Evolutionary conservation across 164 flowering plant species (phyloP).

Genomic region (Nymphaea thermarum): DNA sequence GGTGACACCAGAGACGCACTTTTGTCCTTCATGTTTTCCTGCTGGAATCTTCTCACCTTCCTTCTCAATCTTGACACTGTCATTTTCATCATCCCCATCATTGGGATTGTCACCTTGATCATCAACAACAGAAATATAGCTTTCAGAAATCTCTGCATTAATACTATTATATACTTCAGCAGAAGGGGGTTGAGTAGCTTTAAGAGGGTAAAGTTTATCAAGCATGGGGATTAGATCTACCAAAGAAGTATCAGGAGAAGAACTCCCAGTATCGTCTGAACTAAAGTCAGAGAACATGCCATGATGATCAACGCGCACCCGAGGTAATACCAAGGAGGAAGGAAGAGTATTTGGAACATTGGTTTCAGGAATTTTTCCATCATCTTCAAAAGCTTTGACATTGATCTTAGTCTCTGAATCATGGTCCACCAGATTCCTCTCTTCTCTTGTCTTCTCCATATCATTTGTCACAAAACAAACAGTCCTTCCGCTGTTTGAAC

Average conservation of each 20-base stretch:
- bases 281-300: conserved; percentile 31
- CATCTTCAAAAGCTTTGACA: background rate
- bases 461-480: background rate
- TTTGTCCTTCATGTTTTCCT: conserved; percentile 31
- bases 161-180: conserved; percentile 24
- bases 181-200: conserved; percentile 33
- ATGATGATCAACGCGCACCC: conserved; percentile 6
- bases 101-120: conserved; percentile 26
- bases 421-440: background rate
- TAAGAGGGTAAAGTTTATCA: conserved; percentile 91
- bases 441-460: background rate
- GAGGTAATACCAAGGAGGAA: background rate
- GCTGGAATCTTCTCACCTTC: conserved; percentile 30
- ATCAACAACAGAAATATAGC: conserved; percentile 22
- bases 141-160: conserved; percentile 19
- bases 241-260: conserved; percentile 93
- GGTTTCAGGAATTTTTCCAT: background rate
- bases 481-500: background rate
- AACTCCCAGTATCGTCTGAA: conserved; percentile 70
- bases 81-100: conserved; percentile 33
- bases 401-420: background rate
- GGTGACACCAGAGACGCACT: conserved; percentile 41
- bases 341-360: background rate
- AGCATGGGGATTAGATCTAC: conserved; percentile 87
- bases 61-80: conserved; percentile 28